Conservation (phyloP, 169 alveolate species). For the Plasmodium knowlesi region DNA sequence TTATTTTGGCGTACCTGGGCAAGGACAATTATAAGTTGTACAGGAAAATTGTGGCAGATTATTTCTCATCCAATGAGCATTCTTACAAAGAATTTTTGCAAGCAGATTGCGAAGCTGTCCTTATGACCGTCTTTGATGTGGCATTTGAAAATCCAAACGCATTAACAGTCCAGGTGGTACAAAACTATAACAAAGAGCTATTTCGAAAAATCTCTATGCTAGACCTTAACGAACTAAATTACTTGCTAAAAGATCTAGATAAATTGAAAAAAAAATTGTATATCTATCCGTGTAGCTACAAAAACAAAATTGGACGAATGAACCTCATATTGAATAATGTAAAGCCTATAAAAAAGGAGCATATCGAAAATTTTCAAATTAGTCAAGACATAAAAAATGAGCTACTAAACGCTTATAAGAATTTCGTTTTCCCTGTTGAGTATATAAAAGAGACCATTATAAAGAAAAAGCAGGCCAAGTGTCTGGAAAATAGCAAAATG, state of each 20-base stretch:
- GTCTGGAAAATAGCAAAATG: conserved; percentile 19
- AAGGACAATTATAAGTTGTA: conserved; percentile 54
- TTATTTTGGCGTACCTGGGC: conserved; percentile 55
- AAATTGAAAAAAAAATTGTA: conserved; percentile 56
- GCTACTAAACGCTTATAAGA: conserved; percentile 32
- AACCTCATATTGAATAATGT: conserved; percentile 50
- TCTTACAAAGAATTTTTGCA: conserved; percentile 72
- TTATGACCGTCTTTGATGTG: conserved; percentile 39
- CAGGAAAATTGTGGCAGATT: conserved; percentile 52
- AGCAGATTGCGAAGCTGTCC: conserved; percentile 35
- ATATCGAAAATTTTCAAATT: conserved; percentile 20
- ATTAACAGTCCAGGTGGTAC: conserved; percentile 32
- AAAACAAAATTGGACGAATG: conserved; percentile 42
- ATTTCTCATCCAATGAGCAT: conserved; percentile 60
- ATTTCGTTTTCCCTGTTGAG: conserved; percentile 57
- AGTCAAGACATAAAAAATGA: conserved; percentile 20
- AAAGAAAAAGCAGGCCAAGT: conserved; percentile 28
- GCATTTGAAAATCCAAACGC: conserved; percentile 35
- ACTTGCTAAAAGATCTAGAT: conserved; percentile 45
- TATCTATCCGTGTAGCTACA: conserved; percentile 20
- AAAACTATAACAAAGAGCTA: conserved; percentile 50
- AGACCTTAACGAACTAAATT: conserved; percentile 46
- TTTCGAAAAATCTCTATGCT: conserved; percentile 25
- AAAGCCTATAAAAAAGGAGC: conserved; percentile 64
- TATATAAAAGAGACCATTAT: conserved; percentile 35